Base-by-base conservation (phyloP, 768 basidiomycete species). In the Naganishia vaughanmartiniae region DNA sequence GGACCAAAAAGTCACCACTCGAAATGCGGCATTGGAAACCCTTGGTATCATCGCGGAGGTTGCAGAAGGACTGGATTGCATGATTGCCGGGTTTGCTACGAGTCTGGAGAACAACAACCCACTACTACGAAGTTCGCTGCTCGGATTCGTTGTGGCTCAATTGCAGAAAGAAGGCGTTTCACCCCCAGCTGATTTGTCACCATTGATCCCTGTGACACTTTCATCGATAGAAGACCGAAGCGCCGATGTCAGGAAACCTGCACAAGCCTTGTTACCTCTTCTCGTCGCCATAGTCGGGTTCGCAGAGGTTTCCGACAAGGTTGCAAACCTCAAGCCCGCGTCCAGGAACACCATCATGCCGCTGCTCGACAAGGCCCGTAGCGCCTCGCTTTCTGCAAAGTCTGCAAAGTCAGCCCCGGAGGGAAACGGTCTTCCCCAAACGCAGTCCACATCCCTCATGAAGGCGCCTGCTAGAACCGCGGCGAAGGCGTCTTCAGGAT, bases 1-100 rank as follows among this genome's bases (percentile, higher is more conserved):
- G 5, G 96, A 99, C 79, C 92, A 95, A 79, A 98, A 98, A 81
- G 88, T 90, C 10, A 88, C 88, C 24, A 89, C 92, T 56, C 89
- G 96, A 60, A 82, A 86, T 6, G 88, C 90, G 42, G 96, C 88
- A 36, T 76, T 91, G 19, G 86, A 89, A 69, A 87, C 92, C 0
- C 83, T 99, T 74, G 87, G 88, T 19, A 88, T 91, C 17, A 93
- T 98, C 65, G 89, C 89, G 12, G 87, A 86, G 6, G 91, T 90
- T 7, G 90, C 90, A 74, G 92, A 91, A 55, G 88, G 90, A 14
- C 74, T 98, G 21, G 96, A 98, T 24, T 83, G 87, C 2, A 87
- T 99, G 86, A 86, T 90, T 34, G 81, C 87, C 66, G 89, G 90
- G 17, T 83, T 99, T 34, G 87, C 88, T 28, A 87, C 89, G 12